phyloP scores from a whole-genome alignment of 2,329 filamentous ascomycete species.

The Trichophyton equinum region DNA sequence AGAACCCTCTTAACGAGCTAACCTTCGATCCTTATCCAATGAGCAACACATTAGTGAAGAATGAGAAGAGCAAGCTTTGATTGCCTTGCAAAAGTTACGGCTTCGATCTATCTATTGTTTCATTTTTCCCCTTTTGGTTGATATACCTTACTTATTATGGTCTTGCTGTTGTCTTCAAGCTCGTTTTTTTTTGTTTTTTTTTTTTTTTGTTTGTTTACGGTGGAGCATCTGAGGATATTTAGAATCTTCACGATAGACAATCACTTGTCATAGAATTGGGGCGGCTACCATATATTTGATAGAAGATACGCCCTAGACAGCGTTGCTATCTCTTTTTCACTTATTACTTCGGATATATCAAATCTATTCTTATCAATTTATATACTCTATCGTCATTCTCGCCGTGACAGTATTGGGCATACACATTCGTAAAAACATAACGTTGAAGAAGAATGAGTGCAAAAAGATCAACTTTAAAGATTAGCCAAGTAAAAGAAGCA shows the following conservation, averaged over 20 bases:
- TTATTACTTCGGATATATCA: not conserved
- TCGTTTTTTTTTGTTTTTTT: not conserved
- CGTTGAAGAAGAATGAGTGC: not conserved
- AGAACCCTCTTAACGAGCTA: conserved; percentile 61
- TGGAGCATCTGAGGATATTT: not conserved
- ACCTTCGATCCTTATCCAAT: conserved; percentile 62
- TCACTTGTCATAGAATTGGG: not conserved
- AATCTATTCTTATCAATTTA: not conserved
- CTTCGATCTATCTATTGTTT: not conserved
- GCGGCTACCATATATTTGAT: not conserved
- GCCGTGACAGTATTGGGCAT: not conserved
- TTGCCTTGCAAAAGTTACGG: conserved; percentile 1
- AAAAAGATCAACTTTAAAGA: not conserved
- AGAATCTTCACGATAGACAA: not conserved
- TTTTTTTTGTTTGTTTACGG: not conserved
- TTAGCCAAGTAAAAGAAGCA: not conserved
- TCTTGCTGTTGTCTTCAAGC: not conserved
- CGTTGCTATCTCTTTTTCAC: not conserved
- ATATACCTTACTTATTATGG: not conserved
- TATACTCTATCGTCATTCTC: not conserved
- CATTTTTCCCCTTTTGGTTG: not conserved
- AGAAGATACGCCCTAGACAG: not conserved
- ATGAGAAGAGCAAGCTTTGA: conserved; percentile 32
- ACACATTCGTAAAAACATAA: not conserved
- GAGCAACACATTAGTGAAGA: conserved; percentile 49